Evolutionary conservation across 768 basidiomycete species (phyloP).

Genomic region (Boletus speciosus): DNA sequence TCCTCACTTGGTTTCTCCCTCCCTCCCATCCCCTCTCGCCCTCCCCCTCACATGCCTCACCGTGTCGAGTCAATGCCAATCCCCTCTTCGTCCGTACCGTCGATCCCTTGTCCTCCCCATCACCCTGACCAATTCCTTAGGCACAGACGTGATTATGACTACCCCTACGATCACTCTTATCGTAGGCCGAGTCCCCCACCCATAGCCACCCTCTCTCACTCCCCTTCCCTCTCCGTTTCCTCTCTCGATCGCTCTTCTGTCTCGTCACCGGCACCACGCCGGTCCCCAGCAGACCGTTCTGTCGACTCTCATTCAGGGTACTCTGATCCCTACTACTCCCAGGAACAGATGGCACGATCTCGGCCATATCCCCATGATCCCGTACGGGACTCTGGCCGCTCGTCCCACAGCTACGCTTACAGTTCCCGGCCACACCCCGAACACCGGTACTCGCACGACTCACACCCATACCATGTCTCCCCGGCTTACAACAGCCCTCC

Average conservation of each 20-base stretch:
- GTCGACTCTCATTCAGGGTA: conserved; percentile 28
- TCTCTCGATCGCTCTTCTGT: conserved; percentile 59
- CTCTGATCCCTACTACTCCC: conserved; percentile 39
- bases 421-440: conserved; percentile 25
- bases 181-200: conserved; percentile 46
- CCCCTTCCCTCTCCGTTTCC: conserved; percentile 57
- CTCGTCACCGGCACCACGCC: conserved; percentile 54
- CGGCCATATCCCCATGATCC: conserved; percentile 33
- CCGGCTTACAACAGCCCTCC: conserved; percentile 27
- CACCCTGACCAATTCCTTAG: conserved; percentile 31
- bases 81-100: conserved; percentile 32
- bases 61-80: conserved; percentile 42
- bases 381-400: conserved; percentile 29
- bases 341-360: conserved; percentile 33
- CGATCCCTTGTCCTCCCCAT: conserved; percentile 22
- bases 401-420: conserved; percentile 37
- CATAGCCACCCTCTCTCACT: conserved; percentile 51
- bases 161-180: conserved; percentile 39
- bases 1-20: conserved; percentile 21
- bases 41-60: conserved; percentile 44
- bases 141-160: conserved; percentile 38
- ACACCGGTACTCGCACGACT: conserved; percentile 32
- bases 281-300: conserved; percentile 35
- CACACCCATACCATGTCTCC: conserved; percentile 31
- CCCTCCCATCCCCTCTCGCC: conserved; percentile 16